Conservation (phyloP, 352 stramenopile genomes). For the Thalassiosira allenii region DNA sequence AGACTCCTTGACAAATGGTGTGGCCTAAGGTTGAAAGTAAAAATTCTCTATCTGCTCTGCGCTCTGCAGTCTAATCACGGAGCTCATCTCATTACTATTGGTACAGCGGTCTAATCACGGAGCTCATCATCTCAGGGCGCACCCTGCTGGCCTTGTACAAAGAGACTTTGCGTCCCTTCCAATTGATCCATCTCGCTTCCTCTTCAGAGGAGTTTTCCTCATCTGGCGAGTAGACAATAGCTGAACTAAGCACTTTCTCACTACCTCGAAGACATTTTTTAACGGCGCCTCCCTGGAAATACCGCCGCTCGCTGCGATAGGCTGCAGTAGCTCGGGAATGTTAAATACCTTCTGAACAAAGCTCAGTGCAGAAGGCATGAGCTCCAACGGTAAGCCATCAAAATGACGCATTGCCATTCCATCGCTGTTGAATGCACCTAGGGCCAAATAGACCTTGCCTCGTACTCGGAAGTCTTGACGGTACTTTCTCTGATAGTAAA, state of each 20-base stretch:
- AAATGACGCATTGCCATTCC: not conserved
- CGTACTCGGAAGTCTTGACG: not conserved
- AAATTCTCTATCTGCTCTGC: no score
- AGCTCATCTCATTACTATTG: no score
- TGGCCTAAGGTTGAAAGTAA: no score
- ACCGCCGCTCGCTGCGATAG: not conserved
- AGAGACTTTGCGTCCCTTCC: no score
- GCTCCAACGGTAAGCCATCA: not conserved
- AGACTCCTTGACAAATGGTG: no score
- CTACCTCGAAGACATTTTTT: not conserved
- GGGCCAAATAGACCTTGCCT: not conserved
- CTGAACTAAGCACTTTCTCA: not conserved
- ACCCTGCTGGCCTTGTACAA: no score
- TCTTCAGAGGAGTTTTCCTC: no score
- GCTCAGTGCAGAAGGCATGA: not conserved
- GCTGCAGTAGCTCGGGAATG: not conserved
- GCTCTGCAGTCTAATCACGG: no score
- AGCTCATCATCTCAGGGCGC: no score
- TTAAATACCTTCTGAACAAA: not conserved
- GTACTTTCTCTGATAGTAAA: not conserved
- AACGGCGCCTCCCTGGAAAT: not conserved
- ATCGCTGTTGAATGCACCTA: not conserved
- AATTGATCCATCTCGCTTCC: no score
- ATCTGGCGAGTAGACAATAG: no score
- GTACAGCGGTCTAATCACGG: no score